phyloP scores from a whole-genome alignment of 1,284 basidiomycete genomes.

The Trametes versicolor region DNA sequence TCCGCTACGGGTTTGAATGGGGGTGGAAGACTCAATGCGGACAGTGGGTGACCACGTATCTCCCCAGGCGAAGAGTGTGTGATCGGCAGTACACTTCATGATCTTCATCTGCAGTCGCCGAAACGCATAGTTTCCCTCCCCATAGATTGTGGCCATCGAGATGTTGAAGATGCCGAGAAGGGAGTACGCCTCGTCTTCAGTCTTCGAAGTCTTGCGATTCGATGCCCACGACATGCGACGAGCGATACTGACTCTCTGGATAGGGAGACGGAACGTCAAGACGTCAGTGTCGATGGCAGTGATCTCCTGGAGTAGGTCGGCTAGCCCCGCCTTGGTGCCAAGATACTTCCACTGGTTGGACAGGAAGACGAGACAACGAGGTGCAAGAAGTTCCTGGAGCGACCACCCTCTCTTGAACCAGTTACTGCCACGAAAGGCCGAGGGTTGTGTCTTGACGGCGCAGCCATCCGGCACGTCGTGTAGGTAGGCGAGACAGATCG shows the following conservation, averaged over 20 bases:
- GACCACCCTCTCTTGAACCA: conserved; percentile 14
- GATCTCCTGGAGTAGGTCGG: background rate
- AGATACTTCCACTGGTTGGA: conserved; percentile 2
- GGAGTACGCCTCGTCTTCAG: conserved; percentile 11
- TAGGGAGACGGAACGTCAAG: background rate
- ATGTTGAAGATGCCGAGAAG: too few relatives aligned
- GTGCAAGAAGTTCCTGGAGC: too few relatives aligned
- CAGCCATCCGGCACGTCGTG: conserved; percentile 1
- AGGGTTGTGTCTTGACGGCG: background rate
- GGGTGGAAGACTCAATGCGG: background rate
- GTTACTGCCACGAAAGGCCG: background rate
- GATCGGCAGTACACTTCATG: conserved; percentile 8
- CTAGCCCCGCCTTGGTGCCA: conserved; percentile 6
- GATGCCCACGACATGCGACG: conserved; percentile 10
- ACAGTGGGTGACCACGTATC: too few relatives aligned
- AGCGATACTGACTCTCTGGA: background rate
- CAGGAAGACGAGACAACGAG: conserved; percentile 9
- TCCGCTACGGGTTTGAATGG: background rate
- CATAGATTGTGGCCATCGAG: too few relatives aligned
- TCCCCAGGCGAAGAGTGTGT: conserved; percentile 13
- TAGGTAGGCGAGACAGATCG: conserved; percentile 8
- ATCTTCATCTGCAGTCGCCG: too few relatives aligned
- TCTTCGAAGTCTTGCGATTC: conserved; percentile 1
- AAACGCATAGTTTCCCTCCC: too few relatives aligned
- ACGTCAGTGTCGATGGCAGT: conserved; percentile 7